Percentiles rank a stretch among this genome's conserved stretches.
Conservation (phyloP, 2,329 filamentous ascomycete genomes). For the Xylaria polymorpha region DNA sequence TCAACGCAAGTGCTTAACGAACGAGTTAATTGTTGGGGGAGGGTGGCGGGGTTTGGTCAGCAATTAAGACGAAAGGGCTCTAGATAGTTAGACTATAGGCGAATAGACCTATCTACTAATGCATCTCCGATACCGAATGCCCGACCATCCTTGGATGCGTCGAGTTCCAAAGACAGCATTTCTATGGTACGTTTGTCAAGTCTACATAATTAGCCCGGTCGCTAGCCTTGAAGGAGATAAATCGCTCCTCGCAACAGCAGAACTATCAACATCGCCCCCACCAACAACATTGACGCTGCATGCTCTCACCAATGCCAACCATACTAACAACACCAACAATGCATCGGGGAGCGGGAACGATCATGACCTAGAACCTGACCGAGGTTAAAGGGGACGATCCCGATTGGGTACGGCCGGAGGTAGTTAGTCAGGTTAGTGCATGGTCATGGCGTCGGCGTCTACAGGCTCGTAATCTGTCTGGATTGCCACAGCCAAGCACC, state of each 20-base stretch:
- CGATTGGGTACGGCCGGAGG: not conserved
- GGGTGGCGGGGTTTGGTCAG: slow-evolving; percentile 11
- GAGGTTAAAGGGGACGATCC: not conserved
- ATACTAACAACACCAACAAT: not conserved
- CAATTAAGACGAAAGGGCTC: not conserved
- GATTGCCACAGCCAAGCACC: slow-evolving; percentile 5
- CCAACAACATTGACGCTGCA: not conserved
- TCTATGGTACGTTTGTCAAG: not conserved
- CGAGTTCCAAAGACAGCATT: not conserved
- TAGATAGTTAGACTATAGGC: not conserved
- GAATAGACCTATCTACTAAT: not conserved
- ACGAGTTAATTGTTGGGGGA: slow-evolving; percentile 5
- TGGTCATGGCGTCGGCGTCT: slow-evolving; percentile 3
- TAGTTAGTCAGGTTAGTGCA: not conserved
- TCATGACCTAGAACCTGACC: not conserved
- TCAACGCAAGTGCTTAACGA: not conserved
- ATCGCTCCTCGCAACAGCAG: not conserved
- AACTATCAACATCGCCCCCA: slow-evolving; percentile 4
- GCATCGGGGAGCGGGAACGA: slow-evolving; percentile 6
- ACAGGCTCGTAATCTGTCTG: slow-evolving; percentile 1
- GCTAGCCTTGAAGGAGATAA: not conserved
- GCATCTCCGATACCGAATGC: not conserved
- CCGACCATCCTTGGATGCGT: not conserved
- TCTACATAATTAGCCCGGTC: slow-evolving; percentile 2
- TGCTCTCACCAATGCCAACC: not conserved